Evolutionary conservation across 73 alveolate genomes (phyloP).

Genomic region (Tetrahymena thermophila): DNA sequence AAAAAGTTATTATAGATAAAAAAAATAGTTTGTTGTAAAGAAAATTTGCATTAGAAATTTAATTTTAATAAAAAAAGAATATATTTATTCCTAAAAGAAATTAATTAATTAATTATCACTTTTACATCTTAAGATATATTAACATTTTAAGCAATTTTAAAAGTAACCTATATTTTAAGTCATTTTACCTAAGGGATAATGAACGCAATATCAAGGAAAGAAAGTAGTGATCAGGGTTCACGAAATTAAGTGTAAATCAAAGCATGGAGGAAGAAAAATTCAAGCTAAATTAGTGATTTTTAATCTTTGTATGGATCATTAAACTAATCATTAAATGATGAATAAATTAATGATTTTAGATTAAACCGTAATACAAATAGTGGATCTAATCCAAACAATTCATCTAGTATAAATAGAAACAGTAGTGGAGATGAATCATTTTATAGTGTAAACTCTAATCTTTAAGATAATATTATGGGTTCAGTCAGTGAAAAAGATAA

Average conservation of each 20-base stretch:
- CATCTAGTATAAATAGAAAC: background rate
- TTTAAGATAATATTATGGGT: background rate
- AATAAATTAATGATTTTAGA: background rate
- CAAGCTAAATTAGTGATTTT: background rate
- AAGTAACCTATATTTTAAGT: background rate
- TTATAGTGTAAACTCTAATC: background rate
- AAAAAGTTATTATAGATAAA: background rate
- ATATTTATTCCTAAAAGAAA: no score
- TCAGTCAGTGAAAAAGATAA: background rate
- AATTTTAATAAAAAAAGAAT: background rate
- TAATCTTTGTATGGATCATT: background rate
- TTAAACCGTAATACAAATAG: background rate
- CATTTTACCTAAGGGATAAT: background rate
- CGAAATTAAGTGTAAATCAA: background rate
- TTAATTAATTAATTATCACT: background rate
- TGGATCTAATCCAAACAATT: background rate
- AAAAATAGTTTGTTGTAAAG: background rate
- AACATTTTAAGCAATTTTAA: background rate
- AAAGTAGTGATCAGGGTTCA: background rate
- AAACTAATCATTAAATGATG: background rate
- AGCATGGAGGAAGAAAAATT: background rate
- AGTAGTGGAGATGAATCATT: background rate
- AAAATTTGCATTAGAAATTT: background rate
- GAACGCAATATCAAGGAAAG: background rate
- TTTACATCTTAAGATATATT: no score